Evolutionary conservation across 1,284 basidiomycete genomes (phyloP), one percentile per base, ranked within the genome.

Genomic region (Cutaneotrichosporon mucoides): DNA sequence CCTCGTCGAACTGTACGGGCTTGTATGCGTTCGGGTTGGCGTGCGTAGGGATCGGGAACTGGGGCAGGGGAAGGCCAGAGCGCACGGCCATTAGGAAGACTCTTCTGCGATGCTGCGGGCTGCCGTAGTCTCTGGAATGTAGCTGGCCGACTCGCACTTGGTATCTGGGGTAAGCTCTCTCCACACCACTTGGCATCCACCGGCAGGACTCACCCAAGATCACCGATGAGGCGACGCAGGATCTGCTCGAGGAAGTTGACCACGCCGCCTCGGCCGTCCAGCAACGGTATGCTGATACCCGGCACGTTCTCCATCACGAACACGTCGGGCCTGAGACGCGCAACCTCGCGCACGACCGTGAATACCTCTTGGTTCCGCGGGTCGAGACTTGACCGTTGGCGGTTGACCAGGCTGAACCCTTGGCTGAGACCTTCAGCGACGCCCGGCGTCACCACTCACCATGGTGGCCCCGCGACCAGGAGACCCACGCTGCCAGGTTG

Each of bases 271-370:
- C 24, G 24, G 4, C 35, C 34, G 12, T 13, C 16, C 12, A 7
- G 7, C 10, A 16, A 55, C 38, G 55, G 42, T n/a, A 67, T 69
- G 53, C 70, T 63, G 0, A 48, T 48, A 33, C 70, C 69, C 0
- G 64, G 61, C 1, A 75, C 73, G 48, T 73, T 75, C 57, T 75
- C 73, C 12, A 75, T 37, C 2, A 75, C 43, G 38, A 68, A 62
- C 15, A 67, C 56, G 40, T 62, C 63, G 1, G 73, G 69, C 5
- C 38, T 57, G 4, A 68, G 11, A 2, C 63, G 61, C 4, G 49
- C 60, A 10, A 71, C 56, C 36, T 65, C 67, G 0, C 37, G 42
- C 6, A 73, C 38, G 15, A 61, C 53, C 1, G 42, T 41, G 16
- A 50, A 61, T 6, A 72, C 46, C 52, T 75, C 66, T n/a, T 51